These are phyloP conservation scores for Pseudisothecium myosuroides DNA, from an alignment of 225 moss, liverwort and hornwort genomes.

Conservation along the genomic window DNA sequence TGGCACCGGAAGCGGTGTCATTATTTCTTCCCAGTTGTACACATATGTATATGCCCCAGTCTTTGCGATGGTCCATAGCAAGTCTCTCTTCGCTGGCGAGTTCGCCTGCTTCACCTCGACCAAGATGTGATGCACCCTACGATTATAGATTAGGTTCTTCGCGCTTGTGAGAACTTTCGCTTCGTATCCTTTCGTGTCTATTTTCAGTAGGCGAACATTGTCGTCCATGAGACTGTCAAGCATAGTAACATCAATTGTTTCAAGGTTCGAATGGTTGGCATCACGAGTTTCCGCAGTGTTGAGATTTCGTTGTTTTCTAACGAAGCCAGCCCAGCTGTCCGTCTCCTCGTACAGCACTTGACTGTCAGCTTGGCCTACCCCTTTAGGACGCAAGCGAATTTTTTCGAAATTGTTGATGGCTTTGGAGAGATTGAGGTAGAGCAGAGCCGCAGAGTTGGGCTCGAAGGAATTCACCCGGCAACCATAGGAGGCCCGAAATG, in stretches of 20 bases:
- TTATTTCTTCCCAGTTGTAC: slow-evolving; percentile 20
- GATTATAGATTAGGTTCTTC: not conserved
- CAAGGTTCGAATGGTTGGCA: not conserved
- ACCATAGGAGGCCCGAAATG: slow-evolving; percentile 20
- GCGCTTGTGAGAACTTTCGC: slow-evolving; percentile 2
- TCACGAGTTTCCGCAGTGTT: not conserved
- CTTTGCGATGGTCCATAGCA: slow-evolving; percentile 15
- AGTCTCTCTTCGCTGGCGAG: not conserved
- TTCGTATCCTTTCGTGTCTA: slow-evolving; percentile 17
- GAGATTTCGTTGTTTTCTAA: not conserved
- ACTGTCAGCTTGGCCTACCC: not conserved
- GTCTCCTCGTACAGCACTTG: not conserved
- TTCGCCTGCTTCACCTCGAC: slow-evolving; percentile 11
- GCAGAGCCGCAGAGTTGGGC: slow-evolving; percentile 2
- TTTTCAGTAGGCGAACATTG: slow-evolving; percentile 13
- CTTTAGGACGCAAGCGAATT: not conserved
- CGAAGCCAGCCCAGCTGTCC: slow-evolving; percentile 9
- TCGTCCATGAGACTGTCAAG: slow-evolving; percentile 13
- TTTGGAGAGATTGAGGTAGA: slow-evolving; percentile 15
- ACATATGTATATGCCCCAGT: slow-evolving; percentile 5
- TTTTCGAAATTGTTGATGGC: slow-evolving; percentile 7
- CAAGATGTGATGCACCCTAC: slow-evolving; percentile 11
- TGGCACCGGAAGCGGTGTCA: not conserved
- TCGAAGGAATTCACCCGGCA: slow-evolving; percentile 17
- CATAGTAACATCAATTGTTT: not conserved